phyloP scores from a whole-genome alignment of 257 asterid species.

The Echium plantagineum region DNA sequence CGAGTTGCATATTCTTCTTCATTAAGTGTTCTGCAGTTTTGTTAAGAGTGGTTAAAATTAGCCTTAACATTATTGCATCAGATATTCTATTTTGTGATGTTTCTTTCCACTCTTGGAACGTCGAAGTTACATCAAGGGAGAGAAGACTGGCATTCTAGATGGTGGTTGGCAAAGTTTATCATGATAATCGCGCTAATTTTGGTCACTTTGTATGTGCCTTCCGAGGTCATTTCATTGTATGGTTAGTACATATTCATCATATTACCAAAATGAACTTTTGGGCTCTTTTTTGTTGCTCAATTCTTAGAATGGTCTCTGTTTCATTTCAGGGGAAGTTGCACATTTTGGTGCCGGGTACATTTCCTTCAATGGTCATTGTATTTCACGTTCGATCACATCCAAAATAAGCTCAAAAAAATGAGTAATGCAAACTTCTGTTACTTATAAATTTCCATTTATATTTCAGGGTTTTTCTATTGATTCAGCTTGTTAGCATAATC shows the following conservation, averaged over 20 bases:
- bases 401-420: not conserved
- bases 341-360: slow-evolving; percentile 53
- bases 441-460: not conserved
- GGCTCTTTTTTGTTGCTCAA: not conserved
- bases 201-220: slow-evolving; percentile 33
- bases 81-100: slow-evolving; percentile 39
- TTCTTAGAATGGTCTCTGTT: slow-evolving; percentile 1
- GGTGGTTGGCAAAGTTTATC: slow-evolving; percentile 39
- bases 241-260: slow-evolving; percentile 15
- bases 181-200: slow-evolving; percentile 22
- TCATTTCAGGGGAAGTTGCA: slow-evolving; percentile 35
- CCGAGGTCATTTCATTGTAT: slow-evolving; percentile 22
- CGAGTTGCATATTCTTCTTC: not conserved
- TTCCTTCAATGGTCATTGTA: not conserved
- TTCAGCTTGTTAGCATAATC: slow-evolving; percentile 40
- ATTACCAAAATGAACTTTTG: not conserved
- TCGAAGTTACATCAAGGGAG: slow-evolving; percentile 29
- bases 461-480: slow-evolving; percentile 37
- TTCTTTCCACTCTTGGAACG: slow-evolving; percentile 44
- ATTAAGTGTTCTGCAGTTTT: not conserved
- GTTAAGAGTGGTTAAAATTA: not conserved
- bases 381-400: not conserved
- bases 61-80: slow-evolving; percentile 22
- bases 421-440: no score
- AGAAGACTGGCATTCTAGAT: slow-evolving; percentile 40